phyloP scores from a whole-genome alignment of 805 yeast genomes.

The Zygoascus flipseniorum region DNA sequence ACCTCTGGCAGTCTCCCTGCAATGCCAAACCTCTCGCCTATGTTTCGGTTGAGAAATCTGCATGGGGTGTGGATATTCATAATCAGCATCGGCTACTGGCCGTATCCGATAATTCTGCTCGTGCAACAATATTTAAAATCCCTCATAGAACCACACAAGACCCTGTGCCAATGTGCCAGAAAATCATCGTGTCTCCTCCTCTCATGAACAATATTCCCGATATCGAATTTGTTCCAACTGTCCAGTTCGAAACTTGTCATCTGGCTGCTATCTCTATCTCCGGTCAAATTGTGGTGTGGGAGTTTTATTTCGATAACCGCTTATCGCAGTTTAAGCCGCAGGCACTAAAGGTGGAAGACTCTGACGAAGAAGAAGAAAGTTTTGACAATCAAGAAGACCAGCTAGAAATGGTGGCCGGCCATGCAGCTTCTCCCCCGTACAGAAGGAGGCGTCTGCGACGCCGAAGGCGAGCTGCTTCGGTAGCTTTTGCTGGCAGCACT shows the following conservation, averaged over 20 bases:
- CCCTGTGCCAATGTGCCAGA: background rate
- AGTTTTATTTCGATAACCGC: conserved; percentile 9
- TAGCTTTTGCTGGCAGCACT: background rate
- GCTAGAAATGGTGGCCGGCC: background rate
- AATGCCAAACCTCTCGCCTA: conserved; percentile 2
- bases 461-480: background rate
- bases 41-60: conserved; percentile 27
- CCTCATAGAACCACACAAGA: conserved; percentile 25
- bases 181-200: background rate
- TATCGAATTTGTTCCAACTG: conserved; percentile 32
- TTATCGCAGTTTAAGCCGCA: background rate
- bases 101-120: conserved; percentile 47
- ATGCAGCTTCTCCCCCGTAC: background rate
- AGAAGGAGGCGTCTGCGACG: background rate
- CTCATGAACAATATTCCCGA: conserved; percentile 42
- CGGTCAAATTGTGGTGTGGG: conserved; percentile 27
- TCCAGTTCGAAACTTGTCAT: conserved; percentile 19
- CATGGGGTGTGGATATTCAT: conserved; percentile 56
- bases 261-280: conserved; percentile 39
- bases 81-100: conserved; percentile 32
- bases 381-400: background rate
- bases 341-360: background rate
- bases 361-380: background rate
- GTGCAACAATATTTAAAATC: conserved; percentile 26
- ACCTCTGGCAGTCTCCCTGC: conserved; percentile 22